A percentile compares a stretch with the other conserved stretches of the same genome.
Evolutionary conservation across 2,329 filamentous ascomycete species (phyloP).

Genomic region (Pseudocercospora vitis): DNA sequence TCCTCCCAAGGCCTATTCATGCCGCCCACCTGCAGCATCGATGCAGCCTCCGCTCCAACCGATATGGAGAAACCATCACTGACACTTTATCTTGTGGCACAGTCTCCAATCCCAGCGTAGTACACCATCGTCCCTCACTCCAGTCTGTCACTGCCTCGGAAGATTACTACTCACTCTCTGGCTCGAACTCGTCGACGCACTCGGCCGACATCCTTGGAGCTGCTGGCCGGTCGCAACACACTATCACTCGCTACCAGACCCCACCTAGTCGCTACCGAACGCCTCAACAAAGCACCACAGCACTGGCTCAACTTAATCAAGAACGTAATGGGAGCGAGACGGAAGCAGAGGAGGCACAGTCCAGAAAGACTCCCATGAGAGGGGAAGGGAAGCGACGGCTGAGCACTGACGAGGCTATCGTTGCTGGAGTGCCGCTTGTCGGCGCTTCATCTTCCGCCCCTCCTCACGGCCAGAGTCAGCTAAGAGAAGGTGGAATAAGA

Average conservation of each 20-base stretch:
- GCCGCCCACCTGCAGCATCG: background rate
- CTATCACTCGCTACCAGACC: conserved; percentile 36
- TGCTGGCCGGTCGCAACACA: conserved; percentile 26
- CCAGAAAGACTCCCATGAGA: conserved; percentile 37
- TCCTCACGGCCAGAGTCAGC: conserved; percentile 7
- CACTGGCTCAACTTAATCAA: conserved; percentile 19
- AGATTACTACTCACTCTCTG: conserved; percentile 52
- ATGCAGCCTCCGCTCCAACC: background rate
- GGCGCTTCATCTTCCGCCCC: conserved; percentile 5
- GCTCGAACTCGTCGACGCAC: conserved; percentile 42
- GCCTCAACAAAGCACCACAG: conserved; percentile 33
- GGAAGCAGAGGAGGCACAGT: conserved; percentile 23
- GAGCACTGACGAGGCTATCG: conserved; percentile 20
- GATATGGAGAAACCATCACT: background rate
- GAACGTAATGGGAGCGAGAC: conserved; percentile 23
- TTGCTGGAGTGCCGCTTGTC: conserved; percentile 4
- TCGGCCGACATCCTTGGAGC: conserved; percentile 35
- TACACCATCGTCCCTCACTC: conserved; percentile 41
- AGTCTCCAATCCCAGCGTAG: conserved; percentile 36
- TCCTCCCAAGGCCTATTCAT: conserved; percentile 4
- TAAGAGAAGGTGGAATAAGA: conserved; percentile 31
- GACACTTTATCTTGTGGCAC: background rate
- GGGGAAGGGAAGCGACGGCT: conserved; percentile 35
- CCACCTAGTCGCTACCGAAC: conserved; percentile 40
- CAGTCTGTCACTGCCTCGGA: conserved; percentile 52